phyloP scores from a whole-genome alignment of 139 green algal species.

The Microglena sp. region DNA sequence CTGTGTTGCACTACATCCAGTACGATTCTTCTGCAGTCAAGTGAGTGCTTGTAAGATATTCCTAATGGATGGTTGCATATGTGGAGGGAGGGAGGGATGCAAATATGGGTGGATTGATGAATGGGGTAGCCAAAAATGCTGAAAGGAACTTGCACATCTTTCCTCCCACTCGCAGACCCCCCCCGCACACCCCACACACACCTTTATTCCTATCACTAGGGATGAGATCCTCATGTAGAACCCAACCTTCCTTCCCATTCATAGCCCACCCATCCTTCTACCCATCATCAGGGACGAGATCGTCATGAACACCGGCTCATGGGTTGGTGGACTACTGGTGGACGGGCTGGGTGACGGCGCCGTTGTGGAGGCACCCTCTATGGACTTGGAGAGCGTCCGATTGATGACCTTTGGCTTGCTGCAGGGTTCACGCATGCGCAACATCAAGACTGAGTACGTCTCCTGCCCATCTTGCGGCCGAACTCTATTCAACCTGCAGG shows the following conservation, averaged over 20 bases:
- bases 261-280: background rate
- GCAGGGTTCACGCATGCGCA: slow-evolving; percentile 92
- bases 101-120: no score
- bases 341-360: slow-evolving; percentile 95
- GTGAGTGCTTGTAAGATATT: background rate
- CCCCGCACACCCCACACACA: no score
- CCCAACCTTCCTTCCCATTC: no score
- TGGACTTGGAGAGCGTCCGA: slow-evolving; percentile 81
- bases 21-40: slow-evolving; percentile 23
- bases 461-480: slow-evolving; percentile 93
- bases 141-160: no score
- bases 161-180: no score
- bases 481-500: slow-evolving; percentile 98
- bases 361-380: slow-evolving; percentile 61
- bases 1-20: slow-evolving; percentile 84
- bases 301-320: slow-evolving; percentile 40
- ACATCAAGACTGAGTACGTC: slow-evolving; percentile 99
- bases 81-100: background rate
- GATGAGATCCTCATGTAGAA: no score
- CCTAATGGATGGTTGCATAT: slow-evolving; percentile 3
- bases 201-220: no score
- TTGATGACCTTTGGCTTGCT: slow-evolving; percentile 93
- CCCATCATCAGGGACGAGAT: slow-evolving; percentile 3
- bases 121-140: no score
- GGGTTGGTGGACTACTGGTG: slow-evolving; percentile 82